phyloP scores from a whole-genome alignment of 441 rosid genomes.

The Adansonia grandidieri region DNA sequence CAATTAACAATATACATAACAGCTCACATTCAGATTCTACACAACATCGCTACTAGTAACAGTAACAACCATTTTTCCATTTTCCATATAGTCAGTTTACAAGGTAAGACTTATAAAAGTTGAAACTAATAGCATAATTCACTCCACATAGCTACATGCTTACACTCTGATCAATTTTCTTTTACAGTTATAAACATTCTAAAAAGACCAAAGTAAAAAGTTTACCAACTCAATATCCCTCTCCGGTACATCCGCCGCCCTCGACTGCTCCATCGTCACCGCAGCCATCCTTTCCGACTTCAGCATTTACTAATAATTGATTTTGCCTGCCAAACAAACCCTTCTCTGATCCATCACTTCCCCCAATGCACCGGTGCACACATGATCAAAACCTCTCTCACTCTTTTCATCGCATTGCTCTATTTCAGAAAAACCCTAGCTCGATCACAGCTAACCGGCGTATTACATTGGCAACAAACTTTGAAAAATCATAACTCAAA shows the following conservation, averaged over 20 bases:
- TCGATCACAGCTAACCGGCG: constrained; percentile 17
- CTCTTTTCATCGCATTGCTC: not conserved
- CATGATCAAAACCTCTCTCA: not conserved
- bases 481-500: not conserved
- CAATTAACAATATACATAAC: not conserved
- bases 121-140: not conserved
- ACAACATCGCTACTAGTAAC: not conserved
- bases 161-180: not conserved
- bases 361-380: constrained; percentile 29
- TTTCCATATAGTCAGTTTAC: not conserved
- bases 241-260: constrained; percentile 49
- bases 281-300: constrained; percentile 47
- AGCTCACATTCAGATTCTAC: not conserved
- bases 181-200: not conserved
- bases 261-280: constrained; percentile 37
- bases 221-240: constrained; percentile 75
- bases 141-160: not conserved
- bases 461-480: constrained; percentile 15
- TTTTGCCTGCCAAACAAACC: not conserved
- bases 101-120: constrained; percentile 1
- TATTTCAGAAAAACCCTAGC: constrained; percentile 19
- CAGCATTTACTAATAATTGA: constrained; percentile 30
- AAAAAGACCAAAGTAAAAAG: not conserved
- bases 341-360: constrained; percentile 4
- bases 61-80: not conserved